Base-by-base conservation (phyloP, 805 yeast genomes). In the Kuraishia ogatae region DNA sequence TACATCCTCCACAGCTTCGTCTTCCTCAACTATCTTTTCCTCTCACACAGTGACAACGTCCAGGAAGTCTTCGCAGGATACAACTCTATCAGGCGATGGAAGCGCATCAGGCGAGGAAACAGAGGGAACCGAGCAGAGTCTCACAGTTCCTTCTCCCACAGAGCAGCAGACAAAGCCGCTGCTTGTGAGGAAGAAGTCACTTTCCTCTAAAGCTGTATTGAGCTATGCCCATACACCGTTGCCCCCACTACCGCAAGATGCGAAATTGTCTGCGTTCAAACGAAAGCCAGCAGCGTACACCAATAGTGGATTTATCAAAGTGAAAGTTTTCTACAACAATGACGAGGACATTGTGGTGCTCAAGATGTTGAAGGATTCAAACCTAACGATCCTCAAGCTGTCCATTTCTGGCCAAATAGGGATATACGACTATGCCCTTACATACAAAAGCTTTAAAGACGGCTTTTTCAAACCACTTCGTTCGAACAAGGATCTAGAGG, bases 381-480 rank as follows among this genome's bases (percentile, higher is more conserved):
- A 49, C 26, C n/a, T 61, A 15, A 56, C 54, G 20, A 55, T 59
- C 13, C 49, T 61, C 15, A 54, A 53, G 17, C 48, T 56, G 4
- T 47, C 57, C 28, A 53, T 49, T 53, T 15, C 58, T 22, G 51
- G 53, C 51, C 52, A 55, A 50, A 55, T 53, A 20, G 54, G 55
- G 26, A 23, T 20, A 28, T 23, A 53, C 19, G 56, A 55, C 8
- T 58, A 56, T 39, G 50, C 58, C 19, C 47, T 62, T 19, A 61
- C 57, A 24, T 63, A 57, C 39, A 61, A 58, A 39, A 61, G 61
- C 35, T 47, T 57, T 23, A 54, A 50, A 21, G 54, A 59, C 20
- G 60, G 57, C 0, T 48, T 54, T 49, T 63, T 58, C 54, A 58
- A 55, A 22, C 58, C 59, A 26, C 56, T 64, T 24, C 57, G 60